Evolutionary conservation across 2,329 filamentous ascomycete genomes (phyloP), one percentile per base, ranked within the genome.

Genomic region (Nothophoma quercina): DNA sequence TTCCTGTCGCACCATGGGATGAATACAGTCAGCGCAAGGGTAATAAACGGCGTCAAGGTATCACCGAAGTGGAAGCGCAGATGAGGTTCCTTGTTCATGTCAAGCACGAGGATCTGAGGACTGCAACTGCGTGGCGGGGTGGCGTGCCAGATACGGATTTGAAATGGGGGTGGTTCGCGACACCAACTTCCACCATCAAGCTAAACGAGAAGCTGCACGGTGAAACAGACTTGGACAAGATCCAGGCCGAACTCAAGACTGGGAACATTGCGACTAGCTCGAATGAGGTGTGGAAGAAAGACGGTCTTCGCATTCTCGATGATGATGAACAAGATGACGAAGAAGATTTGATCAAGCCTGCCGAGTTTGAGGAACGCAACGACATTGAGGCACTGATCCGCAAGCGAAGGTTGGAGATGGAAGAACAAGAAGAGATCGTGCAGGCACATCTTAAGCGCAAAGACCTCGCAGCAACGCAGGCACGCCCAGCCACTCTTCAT

Each of bases 1-100:
- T 70, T 13, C 72, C 76, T 9, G 54, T 64, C 6, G 68, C 79
- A 4, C 82, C 81, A 1, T 86, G 84, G 84, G 58, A 74, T 28
- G 35, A 62, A 21, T 76, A 67, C 43, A 57, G 58, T 23, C 55
- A 44, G 42, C 59, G 47, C n/a, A 51, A 26, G 9, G 22, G 29
- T 12, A 44, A 41, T 2, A 57, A 57, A 19, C 38, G 55, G 22
- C n/a, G 33, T 13, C 8, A 19, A 15, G 38, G 30, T 1, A 39
- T 57, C 7, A 70, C 66, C 1, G 70, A 70, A 25, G 44, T 73
- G 1, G 63, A 69, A n/a, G 60, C 64, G 1, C 70, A 75, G 43
- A 62, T 46, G 35, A 56, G 67, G 12, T 67, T 76, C 9, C 50
- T 78, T 10, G 43, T 69, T 4, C 66, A 71, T 26, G 70, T 74